Evolutionary conservation across 148 eudicot species (phyloP), one percentile per base, ranked within the genome.

Genomic region (Rhododendron griersonianum): DNA sequence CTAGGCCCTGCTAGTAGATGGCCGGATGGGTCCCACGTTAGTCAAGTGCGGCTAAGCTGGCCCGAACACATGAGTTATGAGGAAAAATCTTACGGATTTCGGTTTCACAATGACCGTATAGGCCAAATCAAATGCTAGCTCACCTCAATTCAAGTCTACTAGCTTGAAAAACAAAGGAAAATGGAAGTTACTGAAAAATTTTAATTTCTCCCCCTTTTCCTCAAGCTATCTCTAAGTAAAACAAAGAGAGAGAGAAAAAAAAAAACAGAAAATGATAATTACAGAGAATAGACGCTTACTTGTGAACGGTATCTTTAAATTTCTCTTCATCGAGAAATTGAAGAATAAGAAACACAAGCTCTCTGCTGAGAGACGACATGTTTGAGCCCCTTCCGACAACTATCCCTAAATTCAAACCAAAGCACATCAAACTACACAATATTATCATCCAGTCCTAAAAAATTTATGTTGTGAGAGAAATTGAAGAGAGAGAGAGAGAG

Each of bases 291-390:
- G 14, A 81, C 35, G 53, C 84, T 79, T 90, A 96, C 98, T 88
- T 93, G 89, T 96, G 98, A 86, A 94, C 98, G 59, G 94, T 91
- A 45, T 94, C 95, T 87, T 95, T 96, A 76, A 93, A 96, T 90
- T 96, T 96, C 92, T 96, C 98, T 88, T 96, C 98, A 79, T 96
- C 98, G n/a, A 96, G 93, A 92, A 95, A 96, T 91, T 96, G 98
- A 80, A 96, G 96, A 87, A 96, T 96, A 37, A 96, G 91, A 79
- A 96, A 93, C 83, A 95, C 98, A 8, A 96, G 95, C 85, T 96
- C 98, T 88, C 98, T 93, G 89, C 95, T 96, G 48, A 96, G 86
- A 79, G 98, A 94, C 88, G 98, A 90, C 98, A 96, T 96, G 78
- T 87, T 81, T 67, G 87, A 89, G 88, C 86, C 89, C n/a, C 88